These are phyloP conservation scores for Fraxinus xanthoxyloides DNA, from an alignment of 305 asterid genomes.

Conservation along the genomic window DNA sequence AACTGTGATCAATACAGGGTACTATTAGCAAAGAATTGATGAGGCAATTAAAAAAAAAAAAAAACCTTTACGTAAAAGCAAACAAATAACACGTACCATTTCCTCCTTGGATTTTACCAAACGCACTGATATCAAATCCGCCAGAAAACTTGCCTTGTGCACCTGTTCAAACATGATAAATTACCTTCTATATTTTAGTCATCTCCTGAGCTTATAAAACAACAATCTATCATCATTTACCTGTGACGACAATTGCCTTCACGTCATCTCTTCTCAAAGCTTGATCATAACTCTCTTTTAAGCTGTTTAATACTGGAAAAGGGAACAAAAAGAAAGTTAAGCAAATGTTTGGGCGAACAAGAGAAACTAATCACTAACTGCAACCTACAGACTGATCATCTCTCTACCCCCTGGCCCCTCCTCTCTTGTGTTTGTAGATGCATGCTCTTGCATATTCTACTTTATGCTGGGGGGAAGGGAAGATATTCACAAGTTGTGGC, in stretches of 20 bases:
- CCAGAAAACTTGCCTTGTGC: conserved; percentile 92
- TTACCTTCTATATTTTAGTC: neutral
- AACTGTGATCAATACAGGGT: conserved; percentile 40
- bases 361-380: neutral
- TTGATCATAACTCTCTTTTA: conserved; percentile 72
- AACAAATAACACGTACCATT: conserved; percentile 42
- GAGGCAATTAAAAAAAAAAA: conserved; percentile 5
- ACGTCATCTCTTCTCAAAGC: conserved; percentile 82
- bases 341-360: neutral
- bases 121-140: conserved; percentile 85
- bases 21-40: conserved; percentile 30
- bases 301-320: conserved; percentile 76
- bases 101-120: conserved; percentile 71
- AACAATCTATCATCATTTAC: conserved; percentile 29
- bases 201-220: neutral
- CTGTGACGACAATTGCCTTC: conserved; percentile 85
- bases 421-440: neutral
- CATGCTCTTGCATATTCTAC: neutral
- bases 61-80: neutral
- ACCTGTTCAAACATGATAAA: conserved; percentile 52
- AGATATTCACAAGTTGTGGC: neutral
- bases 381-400: neutral
- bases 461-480: neutral
- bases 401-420: neutral
- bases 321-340: neutral